Conservation (phyloP, 805 yeast genomes). For the Blastobotrys robertii region DNA sequence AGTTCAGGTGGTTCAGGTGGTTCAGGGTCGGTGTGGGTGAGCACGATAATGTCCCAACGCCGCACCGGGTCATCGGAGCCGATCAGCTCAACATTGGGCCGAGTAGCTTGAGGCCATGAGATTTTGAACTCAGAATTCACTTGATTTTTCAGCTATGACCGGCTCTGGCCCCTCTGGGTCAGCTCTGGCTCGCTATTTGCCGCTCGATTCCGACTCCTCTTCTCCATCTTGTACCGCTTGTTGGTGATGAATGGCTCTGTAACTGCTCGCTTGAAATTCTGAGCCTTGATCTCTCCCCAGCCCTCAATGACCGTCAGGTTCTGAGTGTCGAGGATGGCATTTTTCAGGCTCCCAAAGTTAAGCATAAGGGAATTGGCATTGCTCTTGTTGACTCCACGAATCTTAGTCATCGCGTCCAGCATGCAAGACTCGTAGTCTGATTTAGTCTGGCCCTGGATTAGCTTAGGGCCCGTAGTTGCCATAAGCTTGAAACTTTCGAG, state of each 20-base stretch:
- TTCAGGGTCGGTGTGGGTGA: too few relatives aligned
- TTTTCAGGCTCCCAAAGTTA: conserved; percentile 23
- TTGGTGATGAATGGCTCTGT: conserved; percentile 18
- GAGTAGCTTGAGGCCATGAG: too few relatives aligned
- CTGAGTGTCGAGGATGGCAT: conserved; percentile 14
- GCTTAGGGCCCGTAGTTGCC: conserved; percentile 24
- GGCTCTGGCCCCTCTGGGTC: too few relatives aligned
- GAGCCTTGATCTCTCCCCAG: conserved; percentile 20
- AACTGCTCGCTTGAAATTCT: conserved; percentile 14
- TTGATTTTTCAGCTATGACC: too few relatives aligned
- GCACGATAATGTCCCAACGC: too few relatives aligned
- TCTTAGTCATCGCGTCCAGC: conserved; percentile 24
- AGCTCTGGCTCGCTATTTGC: too few relatives aligned
- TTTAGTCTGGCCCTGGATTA: conserved; percentile 24
- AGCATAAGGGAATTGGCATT: conserved; percentile 27
- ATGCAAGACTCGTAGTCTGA: conserved; percentile 27
- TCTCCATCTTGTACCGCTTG: conserved; percentile 9
- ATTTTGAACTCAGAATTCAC: too few relatives aligned
- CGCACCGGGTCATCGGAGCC: not conserved
- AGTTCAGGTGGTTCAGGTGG: too few relatives aligned
- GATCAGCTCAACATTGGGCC: too few relatives aligned
- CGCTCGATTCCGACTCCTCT: not conserved
- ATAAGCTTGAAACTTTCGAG: conserved; percentile 24
- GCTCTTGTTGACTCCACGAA: conserved; percentile 31
- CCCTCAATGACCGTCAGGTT: conserved; percentile 15